Base-by-base conservation (phyloP, 768 basidiomycete genomes). In the Rhizopogon sp. region DNA sequence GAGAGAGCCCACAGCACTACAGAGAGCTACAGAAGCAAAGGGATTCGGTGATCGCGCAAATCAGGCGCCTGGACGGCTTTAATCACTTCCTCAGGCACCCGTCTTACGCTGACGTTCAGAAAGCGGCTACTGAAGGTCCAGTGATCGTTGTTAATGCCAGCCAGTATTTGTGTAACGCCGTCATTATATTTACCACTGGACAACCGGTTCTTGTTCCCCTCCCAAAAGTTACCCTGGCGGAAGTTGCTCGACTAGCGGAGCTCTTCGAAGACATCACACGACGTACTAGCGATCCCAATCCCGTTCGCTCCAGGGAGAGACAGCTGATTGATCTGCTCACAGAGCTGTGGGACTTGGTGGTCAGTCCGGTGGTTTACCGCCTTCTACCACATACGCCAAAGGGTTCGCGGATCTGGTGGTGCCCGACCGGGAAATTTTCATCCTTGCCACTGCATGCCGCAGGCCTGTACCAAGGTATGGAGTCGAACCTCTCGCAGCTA, bases 121-220 rank as follows among this genome's bases (percentile, higher is more conserved):
- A 4, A 1, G 67, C 62, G 13, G 63, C 62, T 13, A 22, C 5
- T 6, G 59, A 54, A 33, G 71, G 70, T 37, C 70, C 72, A 3
- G 61, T 73, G 16, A 64, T 73, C 40, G 62, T 74, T 43, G 59
- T 73, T 25, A 73, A 71, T 41, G 64, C 60, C 9, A 66, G 63
- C 25, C 35, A 44, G 31, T 31, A 59, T 50, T 61, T 60, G 9
- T 62, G 61, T 11, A 61, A 63, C 40, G 63, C 62, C 7, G 22
- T 61, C 22, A 59, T 66, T 39, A 53, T 63, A 11, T 59, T 62
- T 20, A 50, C 46, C 17, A 6, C 55, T 11, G 54, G 14, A 29
- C 41, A 54, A 3, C 60, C 61, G 16, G 25, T 59, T 22, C 59
- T 60, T 31, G 22, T 62, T 50, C 22, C 58, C 39, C 58, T 62